phyloP scores from a whole-genome alignment of 106 monocot genomes.

The Posidonia australis region DNA sequence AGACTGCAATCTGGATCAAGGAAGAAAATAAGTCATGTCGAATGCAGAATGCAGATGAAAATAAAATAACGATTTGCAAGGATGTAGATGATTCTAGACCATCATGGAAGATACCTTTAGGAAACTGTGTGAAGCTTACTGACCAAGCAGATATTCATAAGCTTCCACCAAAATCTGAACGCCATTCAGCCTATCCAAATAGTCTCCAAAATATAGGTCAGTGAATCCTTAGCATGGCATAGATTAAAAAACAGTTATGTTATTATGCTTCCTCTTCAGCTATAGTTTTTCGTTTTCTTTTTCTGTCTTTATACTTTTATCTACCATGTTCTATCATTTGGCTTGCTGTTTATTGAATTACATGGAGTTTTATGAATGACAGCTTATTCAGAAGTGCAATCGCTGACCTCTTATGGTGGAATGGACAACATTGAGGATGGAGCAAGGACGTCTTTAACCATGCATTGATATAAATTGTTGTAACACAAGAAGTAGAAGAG shows the following conservation, averaged over 20 bases:
- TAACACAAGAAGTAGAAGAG: no score
- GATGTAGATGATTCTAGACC: conserved; percentile 36
- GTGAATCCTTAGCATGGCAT: conserved; percentile 9
- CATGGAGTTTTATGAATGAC: no score
- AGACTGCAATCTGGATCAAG: conserved; percentile 97
- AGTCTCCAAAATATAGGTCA: conserved; percentile 70
- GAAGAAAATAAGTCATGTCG: conserved; percentile 56
- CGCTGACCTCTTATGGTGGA: no score
- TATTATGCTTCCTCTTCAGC: not conserved
- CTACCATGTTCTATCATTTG: no score
- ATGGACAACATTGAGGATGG: no score
- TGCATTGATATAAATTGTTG: not conserved
- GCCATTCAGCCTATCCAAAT: conserved; percentile 53
- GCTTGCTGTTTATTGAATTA: no score
- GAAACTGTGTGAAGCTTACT: conserved; percentile 46
- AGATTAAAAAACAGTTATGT: not conserved
- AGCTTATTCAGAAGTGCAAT: no score
- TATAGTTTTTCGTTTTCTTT: not conserved
- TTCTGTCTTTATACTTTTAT: not conserved
- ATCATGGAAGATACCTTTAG: conserved; percentile 62
- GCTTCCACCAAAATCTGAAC: conserved; percentile 59
- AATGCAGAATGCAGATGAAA: conserved; percentile 50
- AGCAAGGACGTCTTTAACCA: not conserved
- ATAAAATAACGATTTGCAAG: conserved; percentile 49
- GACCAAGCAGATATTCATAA: conserved; percentile 36